Percentiles rank a stretch among this genome's conserved stretches.
These are phyloP conservation scores for Annulohypoxylon maeteangense DNA, from an alignment of 495 filamentous ascomycete genomes.

Conservation along the genomic window DNA sequence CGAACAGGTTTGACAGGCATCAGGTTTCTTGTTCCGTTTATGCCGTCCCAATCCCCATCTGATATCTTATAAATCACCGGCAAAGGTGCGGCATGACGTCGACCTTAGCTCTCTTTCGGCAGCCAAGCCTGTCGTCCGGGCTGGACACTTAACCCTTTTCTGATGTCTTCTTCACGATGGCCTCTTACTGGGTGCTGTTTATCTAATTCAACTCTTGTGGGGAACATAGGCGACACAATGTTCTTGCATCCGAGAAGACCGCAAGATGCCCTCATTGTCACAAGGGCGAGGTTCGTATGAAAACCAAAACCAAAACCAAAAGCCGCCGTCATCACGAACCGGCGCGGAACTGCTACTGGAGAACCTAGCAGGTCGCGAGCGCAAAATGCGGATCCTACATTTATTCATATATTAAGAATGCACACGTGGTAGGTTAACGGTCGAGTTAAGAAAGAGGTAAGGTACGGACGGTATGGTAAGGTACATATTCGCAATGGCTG, in stretches of 20 bases:
- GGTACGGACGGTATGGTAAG: slow-evolving; percentile 21
- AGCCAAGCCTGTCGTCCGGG: slow-evolving; percentile 37
- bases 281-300: slow-evolving; percentile 17
- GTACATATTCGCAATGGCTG: slow-evolving; percentile 32
- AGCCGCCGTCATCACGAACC: slow-evolving; percentile 2
- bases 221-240: slow-evolving; percentile 17
- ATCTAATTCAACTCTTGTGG: slow-evolving; percentile 10
- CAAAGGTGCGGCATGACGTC: slow-evolving; percentile 40
- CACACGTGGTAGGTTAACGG: slow-evolving; percentile 39
- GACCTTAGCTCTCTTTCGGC: slow-evolving; percentile 33
- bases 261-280: slow-evolving; percentile 11
- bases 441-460: slow-evolving; percentile 26
- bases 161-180: slow-evolving; percentile 28
- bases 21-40: slow-evolving; percentile 22
- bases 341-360: slow-evolving; percentile 23
- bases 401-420: slow-evolving; percentile 40
- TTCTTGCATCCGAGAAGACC: slow-evolving; percentile 10
- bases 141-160: slow-evolving; percentile 42
- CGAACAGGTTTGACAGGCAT: slow-evolving; percentile 38
- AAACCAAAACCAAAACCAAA: not conserved
- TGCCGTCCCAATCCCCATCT: slow-evolving; percentile 28
- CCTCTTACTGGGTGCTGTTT: slow-evolving; percentile 28
- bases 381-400: slow-evolving; percentile 39
- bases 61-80: slow-evolving; percentile 34
- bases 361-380: slow-evolving; percentile 20